Percentiles rank a stretch among this genome's conserved stretches.
Conservation (phyloP, 305 asterid species). For the Petunia hybrid region DNA sequence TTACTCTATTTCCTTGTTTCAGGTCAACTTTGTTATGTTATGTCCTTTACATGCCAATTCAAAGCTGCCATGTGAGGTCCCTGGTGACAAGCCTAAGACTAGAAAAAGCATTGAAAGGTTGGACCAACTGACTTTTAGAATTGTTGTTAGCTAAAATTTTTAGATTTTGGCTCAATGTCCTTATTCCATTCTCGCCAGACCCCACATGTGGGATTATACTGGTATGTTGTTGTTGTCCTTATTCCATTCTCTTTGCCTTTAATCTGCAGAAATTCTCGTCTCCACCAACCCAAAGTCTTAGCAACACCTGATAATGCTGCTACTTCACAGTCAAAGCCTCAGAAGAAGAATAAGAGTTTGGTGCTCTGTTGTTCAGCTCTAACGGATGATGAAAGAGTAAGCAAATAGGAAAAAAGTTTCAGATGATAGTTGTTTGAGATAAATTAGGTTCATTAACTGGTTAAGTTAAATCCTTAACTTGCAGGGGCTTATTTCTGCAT, state of each 20-base stretch:
- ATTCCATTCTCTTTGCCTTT: slow-evolving; percentile 3
- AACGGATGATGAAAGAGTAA: slow-evolving; percentile 69
- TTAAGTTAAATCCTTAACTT: slow-evolving; percentile 33
- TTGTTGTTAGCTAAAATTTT: neutral
- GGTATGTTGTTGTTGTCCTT: too few species aligned
- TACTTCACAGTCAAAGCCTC: slow-evolving; percentile 55
- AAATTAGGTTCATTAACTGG: slow-evolving; percentile 18
- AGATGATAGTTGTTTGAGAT: slow-evolving; percentile 2
- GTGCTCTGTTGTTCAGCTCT: slow-evolving; percentile 87
- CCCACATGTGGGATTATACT: too few species aligned
- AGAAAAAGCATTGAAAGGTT: slow-evolving; percentile 50
- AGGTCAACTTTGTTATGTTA: slow-evolving; percentile 89
- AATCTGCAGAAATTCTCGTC: slow-evolving; percentile 50
- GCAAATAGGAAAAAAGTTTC: slow-evolving; percentile 24
- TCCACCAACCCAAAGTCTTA: slow-evolving; percentile 40
- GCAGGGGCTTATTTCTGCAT: slow-evolving; percentile 64
- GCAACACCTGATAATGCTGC: slow-evolving; percentile 44
- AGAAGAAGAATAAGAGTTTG: slow-evolving; percentile 56
- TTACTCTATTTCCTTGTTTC: slow-evolving; percentile 36
- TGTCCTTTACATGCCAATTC: slow-evolving; percentile 80
- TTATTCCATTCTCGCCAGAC: neutral
- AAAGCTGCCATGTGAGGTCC: slow-evolving; percentile 68
- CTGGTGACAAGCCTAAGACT: slow-evolving; percentile 50
- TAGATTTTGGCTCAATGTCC: slow-evolving; percentile 17
- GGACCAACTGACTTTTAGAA: slow-evolving; percentile 48